These are phyloP conservation scores for Wallacemonas sp. DNA, from an alignment of 208 protist genomes.

Conservation along the genomic window DNA sequence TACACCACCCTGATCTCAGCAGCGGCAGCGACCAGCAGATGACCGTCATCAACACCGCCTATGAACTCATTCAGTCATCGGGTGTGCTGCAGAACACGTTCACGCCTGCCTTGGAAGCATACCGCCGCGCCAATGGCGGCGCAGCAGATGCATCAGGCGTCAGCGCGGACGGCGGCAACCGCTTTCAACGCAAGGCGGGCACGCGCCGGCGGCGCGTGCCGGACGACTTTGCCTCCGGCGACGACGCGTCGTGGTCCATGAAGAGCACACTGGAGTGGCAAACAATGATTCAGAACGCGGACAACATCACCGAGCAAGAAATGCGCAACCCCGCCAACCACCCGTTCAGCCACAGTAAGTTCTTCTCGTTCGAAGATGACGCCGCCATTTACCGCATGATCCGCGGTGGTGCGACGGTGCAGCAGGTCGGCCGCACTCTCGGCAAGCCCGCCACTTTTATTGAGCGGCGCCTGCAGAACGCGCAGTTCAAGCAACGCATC, in stretches of 20 bases:
- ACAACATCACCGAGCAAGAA: constrained; percentile 56
- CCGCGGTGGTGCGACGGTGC: constrained; percentile 76
- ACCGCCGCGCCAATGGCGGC: neutral
- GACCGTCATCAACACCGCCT: constrained; percentile 90
- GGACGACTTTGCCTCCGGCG: constrained; percentile 84
- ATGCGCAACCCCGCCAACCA: constrained; percentile 85
- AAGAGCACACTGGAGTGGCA: constrained; percentile 81
- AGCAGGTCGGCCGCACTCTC: constrained; percentile 77
- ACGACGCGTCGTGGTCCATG: constrained; percentile 78
- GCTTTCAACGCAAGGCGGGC: constrained; percentile 48
- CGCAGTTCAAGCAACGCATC: constrained; percentile 87
- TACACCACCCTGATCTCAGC: constrained; percentile 89
- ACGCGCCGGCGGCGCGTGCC: constrained; percentile 62
- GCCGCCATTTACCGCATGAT: constrained; percentile 83
- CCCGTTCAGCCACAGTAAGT: constrained; percentile 86
- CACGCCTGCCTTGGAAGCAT: neutral
- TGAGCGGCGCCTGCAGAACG: constrained; percentile 81
- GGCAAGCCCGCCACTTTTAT: constrained; percentile 86
- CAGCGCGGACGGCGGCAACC: neutral
- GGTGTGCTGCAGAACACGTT: constrained; percentile 39
- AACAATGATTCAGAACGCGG: constrained; percentile 50
- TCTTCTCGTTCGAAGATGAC: constrained; percentile 88
- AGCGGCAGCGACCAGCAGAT: constrained; percentile 86
- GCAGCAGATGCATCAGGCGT: neutral
- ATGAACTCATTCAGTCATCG: constrained; percentile 80